Evolutionary conservation across 2,329 filamentous ascomycete genomes (phyloP).

Genomic region (Fusarium equiseti): DNA sequence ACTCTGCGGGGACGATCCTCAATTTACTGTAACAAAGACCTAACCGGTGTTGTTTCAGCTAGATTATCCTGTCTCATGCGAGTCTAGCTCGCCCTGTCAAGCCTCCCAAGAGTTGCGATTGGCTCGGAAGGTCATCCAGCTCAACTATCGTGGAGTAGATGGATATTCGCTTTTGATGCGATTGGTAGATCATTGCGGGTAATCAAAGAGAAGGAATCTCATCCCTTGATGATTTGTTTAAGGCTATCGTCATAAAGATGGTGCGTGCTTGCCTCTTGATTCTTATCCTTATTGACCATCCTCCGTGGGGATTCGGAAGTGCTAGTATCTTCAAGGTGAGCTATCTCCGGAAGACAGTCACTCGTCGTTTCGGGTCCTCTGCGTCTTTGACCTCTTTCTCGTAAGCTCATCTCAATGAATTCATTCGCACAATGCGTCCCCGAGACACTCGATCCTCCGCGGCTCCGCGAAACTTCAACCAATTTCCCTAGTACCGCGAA

Average conservation of each 20-base stretch:
- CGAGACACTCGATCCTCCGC: slow-evolving; percentile 14
- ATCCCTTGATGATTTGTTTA: slow-evolving; percentile 29
- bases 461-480: slow-evolving; percentile 50
- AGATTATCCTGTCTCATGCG: slow-evolving; percentile 5
- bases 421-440: background rate
- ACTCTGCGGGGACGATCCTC: background rate
- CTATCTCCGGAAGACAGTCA: background rate
- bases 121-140: background rate
- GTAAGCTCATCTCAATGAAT: slow-evolving; percentile 2
- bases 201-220: background rate
- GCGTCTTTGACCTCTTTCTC: background rate
- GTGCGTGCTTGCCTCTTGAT: slow-evolving; percentile 7
- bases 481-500: slow-evolving; percentile 53
- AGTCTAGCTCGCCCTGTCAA: slow-evolving; percentile 6
- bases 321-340: slow-evolving; percentile 9
- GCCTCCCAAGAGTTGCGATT: slow-evolving; percentile 1
- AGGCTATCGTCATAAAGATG: slow-evolving; percentile 19
- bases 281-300: background rate
- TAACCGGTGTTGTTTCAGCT: slow-evolving; percentile 23
- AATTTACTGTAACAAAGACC: slow-evolving; percentile 2
- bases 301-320: background rate
- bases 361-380: background rate
- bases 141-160: background rate
- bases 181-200: background rate
- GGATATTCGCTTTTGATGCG: background rate